These are phyloP conservation scores for Pseudopediastrum boryanum DNA, from an alignment of 139 green algal genomes.

Conservation along the genomic window DNA sequence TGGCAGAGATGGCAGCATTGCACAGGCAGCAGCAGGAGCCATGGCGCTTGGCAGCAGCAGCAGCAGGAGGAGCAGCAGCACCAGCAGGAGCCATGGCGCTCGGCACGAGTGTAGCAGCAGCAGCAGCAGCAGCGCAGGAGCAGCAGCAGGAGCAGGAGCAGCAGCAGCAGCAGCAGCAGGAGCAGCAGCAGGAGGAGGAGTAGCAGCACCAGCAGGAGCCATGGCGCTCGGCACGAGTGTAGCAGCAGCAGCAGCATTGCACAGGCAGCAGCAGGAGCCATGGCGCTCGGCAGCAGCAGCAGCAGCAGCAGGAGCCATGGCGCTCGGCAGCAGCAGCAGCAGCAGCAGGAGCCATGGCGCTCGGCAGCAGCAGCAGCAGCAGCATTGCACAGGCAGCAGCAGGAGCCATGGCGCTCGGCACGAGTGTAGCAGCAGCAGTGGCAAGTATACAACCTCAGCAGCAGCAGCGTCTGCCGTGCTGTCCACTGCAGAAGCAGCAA, in stretches of 20 bases:
- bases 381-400: background rate
- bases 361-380: background rate
- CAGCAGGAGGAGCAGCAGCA: no score
- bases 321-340: no score
- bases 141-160: background rate
- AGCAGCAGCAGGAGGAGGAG: background rate
- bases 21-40: no score
- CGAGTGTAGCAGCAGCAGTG: background rate
- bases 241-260: conserved; percentile 1
- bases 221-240: no score
- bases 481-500: background rate
- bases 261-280: no score
- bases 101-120: background rate
- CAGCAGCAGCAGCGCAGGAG: background rate
- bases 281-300: background rate
- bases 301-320: background rate
- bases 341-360: background rate
- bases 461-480: background rate
- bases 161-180: background rate
- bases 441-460: background rate
- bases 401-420: background rate
- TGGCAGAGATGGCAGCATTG: no score
- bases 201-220: background rate
- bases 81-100: no score
- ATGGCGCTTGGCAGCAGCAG: background rate